These are phyloP conservation scores for Trichoderma pleuroti DNA, from an alignment of 2,329 filamentous ascomycete genomes.

Conservation along the genomic window DNA sequence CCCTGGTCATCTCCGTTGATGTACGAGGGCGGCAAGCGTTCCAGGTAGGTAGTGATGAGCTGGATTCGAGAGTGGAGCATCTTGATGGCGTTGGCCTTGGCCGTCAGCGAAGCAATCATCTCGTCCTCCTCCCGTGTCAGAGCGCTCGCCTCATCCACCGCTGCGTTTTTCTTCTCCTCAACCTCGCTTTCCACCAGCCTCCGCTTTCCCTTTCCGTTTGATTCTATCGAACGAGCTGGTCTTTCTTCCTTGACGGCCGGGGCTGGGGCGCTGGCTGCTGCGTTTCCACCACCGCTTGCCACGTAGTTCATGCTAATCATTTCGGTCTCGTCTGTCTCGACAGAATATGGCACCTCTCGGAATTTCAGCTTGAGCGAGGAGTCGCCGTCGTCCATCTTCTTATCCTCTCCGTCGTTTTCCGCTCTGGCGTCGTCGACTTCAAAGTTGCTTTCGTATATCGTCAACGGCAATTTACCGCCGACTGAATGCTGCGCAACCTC, in stretches of 20 bases:
- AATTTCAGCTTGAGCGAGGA: conserved; percentile 65
- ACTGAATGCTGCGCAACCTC: conserved; percentile 52
- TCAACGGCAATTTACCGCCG: conserved; percentile 80
- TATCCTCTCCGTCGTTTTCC: conserved; percentile 57
- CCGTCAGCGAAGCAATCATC: conserved; percentile 65
- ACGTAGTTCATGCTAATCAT: conserved; percentile 98
- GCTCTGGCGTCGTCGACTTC: conserved; percentile 61
- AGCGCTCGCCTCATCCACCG: conserved; percentile 39
- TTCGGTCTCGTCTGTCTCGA: conserved; percentile 93
- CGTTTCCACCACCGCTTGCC: conserved; percentile 78
- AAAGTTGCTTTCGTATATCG: conserved; percentile 81
- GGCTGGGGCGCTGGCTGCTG: conserved; percentile 60
- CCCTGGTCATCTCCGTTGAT: conserved; percentile 46
- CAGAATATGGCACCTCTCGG: conserved; percentile 75
- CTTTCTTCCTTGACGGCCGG: conserved; percentile 44
- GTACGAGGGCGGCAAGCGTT: conserved; percentile 65
- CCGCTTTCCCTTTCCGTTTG: conserved; percentile 53
- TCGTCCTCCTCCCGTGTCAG: conserved; percentile 60
- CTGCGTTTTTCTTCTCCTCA: conserved; percentile 29
- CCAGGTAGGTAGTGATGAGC: conserved; percentile 73
- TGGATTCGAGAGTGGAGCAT: conserved; percentile 80
- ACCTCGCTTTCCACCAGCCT: conserved; percentile 35
- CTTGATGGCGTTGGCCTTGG: conserved; percentile 88
- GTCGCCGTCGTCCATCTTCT: conserved; percentile 67
- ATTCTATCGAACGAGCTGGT: conserved; percentile 41